Evolutionary conservation across 805 yeast genomes (phyloP), one percentile per base, ranked within the genome.

Genomic region (Saccharomycopsis amapae): DNA sequence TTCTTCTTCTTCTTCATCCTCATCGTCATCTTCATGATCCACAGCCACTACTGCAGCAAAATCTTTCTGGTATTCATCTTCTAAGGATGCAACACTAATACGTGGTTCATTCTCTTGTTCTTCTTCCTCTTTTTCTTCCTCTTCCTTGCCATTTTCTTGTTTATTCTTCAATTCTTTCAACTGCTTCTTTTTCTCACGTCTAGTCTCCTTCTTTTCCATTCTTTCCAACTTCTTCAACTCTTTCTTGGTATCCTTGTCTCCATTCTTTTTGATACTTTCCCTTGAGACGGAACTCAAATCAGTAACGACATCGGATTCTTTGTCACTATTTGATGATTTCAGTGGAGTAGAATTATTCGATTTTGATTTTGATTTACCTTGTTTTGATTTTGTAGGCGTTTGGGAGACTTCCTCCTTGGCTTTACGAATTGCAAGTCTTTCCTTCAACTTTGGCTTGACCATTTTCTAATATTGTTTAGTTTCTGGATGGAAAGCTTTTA

Each of bases 1-100:
- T 40, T 67, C 74, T 43, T 68, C 71, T 31, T 71, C 72, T 22
- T 63, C 72, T 17, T 65, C 72, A n/a, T 61, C 65, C 41, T 62
- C 60, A 2, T 57, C 62, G 9, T 59, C 58, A 22, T 57, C 56
- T 49, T 58, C 62, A 22, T 53, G 58, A 38, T 55, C 54, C 46
- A 50, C 52, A 26, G 58, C 56, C 33, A 53, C 58, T 15, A 53
- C 57, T 28, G 55, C 45, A 9, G 58, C 57, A 35, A 46, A 42
- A 36, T 53, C 56, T 39, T 58, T 66, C 5, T 60, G 66, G 28
- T 58, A 62, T 12, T 57, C 62, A 39, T 56, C 62, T 48, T 56
- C 65, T 46, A 50, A 25, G 20, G 48, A 18, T 43, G 53, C 49
- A 18, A 55, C 45, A 52, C 56, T 39, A 10, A 53, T 47, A 37